Evolutionary conservation across 768 basidiomycete genomes (phyloP).

Genomic region (Crucibulum laeve): DNA sequence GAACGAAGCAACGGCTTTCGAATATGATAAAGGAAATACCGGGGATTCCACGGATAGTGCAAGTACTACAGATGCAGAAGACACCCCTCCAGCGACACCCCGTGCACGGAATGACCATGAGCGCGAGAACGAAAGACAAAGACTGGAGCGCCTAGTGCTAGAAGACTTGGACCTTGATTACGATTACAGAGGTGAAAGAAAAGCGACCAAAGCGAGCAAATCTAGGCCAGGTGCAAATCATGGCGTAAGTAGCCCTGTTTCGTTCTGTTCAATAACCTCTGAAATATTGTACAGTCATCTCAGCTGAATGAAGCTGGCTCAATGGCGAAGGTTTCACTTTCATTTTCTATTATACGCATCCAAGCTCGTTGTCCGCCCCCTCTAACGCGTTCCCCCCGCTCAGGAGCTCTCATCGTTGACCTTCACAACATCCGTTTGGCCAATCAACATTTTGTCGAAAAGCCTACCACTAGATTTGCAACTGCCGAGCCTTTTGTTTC

Average conservation of each 20-base stretch:
- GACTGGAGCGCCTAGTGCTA: constrained; percentile 47
- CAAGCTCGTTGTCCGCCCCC: constrained; percentile 69
- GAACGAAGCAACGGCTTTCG: constrained; percentile 31
- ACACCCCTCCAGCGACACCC: constrained; percentile 35
- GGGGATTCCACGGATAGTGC: constrained; percentile 16
- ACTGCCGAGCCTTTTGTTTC: constrained; percentile 5
- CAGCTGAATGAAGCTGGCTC: constrained; percentile 3
- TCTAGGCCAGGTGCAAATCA: neutral
- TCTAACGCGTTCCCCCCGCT: constrained; percentile 39
- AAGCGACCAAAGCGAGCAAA: neutral
- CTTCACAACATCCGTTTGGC: constrained; percentile 41
- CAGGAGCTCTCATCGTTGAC: constrained; percentile 68
- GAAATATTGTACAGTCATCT: no score
- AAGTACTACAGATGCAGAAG: constrained; percentile 18
- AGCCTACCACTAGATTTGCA: constrained; percentile 22
- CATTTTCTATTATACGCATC: constrained; percentile 55
- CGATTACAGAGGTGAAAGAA: constrained; percentile 30
- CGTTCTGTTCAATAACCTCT: neutral
- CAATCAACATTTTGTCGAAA: constrained; percentile 13
- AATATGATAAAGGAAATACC: neutral
- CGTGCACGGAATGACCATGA: constrained; percentile 13
- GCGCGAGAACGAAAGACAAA: constrained; percentile 31
- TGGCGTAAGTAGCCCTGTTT: neutral
- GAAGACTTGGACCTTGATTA: constrained; percentile 55
- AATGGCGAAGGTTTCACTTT: constrained; percentile 26